Conservation (phyloP, 176 grass and related monocot species). For the Aegilops umbellulata region DNA sequence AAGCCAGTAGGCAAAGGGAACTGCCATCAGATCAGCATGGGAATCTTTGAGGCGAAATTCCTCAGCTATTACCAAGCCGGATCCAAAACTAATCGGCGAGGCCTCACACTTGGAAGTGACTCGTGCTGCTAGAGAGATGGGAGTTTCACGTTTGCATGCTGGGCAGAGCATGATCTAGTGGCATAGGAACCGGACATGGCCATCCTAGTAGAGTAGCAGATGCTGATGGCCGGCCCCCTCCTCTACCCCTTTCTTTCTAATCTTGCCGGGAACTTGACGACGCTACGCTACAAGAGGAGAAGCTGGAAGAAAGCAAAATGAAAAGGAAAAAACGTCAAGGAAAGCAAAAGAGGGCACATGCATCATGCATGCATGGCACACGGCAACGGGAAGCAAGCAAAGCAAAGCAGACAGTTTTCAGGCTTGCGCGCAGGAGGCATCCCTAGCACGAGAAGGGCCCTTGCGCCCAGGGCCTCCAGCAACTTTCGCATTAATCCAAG, state of each 20-base stretch:
- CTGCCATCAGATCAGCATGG: constrained; percentile 35
- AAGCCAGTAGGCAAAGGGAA: constrained; percentile 31
- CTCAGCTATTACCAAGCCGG: background rate
- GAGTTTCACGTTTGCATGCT: background rate
- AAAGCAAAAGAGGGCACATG: constrained; percentile 4
- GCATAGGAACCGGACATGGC: background rate
- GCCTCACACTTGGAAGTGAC: background rate
- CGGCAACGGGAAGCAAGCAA: constrained; percentile 18
- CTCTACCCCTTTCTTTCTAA: constrained; percentile 26
- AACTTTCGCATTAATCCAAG: constrained; percentile 58
- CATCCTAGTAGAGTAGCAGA: constrained; percentile 1
- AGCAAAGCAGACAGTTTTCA: constrained; percentile 31
- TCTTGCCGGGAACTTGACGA: constrained; percentile 8
- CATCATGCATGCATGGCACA: background rate
- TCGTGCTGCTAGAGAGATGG: background rate
- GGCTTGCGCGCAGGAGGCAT: constrained; percentile 11
- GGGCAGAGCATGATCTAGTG: constrained; percentile 27
- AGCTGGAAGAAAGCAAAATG: background rate
- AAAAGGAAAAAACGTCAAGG: background rate
- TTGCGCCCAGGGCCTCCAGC: constrained; percentile 25
- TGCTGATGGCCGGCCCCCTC: background rate
- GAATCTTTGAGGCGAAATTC: constrained; percentile 5
- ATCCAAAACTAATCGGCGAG: background rate
- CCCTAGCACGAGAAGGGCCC: background rate
- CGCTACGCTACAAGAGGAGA: constrained; percentile 21